A percentile compares a stretch with the other conserved stretches of the same genome.
Evolutionary conservation across 352 stramenopile genomes (phyloP).

Genomic region (Globisporangium orthogonon): DNA sequence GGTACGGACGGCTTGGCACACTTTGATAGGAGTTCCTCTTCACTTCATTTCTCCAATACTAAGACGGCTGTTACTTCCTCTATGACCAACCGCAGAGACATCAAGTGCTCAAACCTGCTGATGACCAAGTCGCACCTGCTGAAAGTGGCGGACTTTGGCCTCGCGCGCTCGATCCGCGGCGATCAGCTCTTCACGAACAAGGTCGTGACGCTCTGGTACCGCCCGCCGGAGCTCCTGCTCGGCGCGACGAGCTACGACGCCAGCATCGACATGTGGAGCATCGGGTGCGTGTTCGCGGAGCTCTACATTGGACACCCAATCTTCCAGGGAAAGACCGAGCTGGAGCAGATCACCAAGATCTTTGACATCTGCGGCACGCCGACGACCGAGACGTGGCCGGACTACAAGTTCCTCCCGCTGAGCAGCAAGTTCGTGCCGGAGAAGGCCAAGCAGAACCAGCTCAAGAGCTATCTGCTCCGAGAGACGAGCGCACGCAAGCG

Average conservation of each 20-base stretch:
- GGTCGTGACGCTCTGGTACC: conserved; percentile 95
- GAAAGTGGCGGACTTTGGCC: conserved; percentile 84
- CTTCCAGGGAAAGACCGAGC: conserved; percentile 84
- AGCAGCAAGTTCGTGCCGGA: conserved; percentile 82
- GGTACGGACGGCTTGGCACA: conserved; percentile 24
- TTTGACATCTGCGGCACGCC: conserved; percentile 85
- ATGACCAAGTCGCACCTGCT: conserved; percentile 74
- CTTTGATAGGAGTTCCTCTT: background rate
- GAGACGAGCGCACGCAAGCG: conserved; percentile 66
- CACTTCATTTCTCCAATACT: no score
- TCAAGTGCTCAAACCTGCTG: conserved; percentile 92
- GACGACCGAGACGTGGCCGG: conserved; percentile 73
- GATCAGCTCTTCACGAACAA: conserved; percentile 93
- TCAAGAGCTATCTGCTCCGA: conserved; percentile 70
- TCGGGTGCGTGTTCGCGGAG: conserved; percentile 87
- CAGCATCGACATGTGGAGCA: conserved; percentile 95
- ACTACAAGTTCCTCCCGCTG: conserved; percentile 81
- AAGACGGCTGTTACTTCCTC: background rate
- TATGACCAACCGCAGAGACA: conserved; percentile 33
- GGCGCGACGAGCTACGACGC: conserved; percentile 91
- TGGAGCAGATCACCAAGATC: conserved; percentile 87
- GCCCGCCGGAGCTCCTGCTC: conserved; percentile 91
- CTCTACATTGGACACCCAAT: conserved; percentile 83
- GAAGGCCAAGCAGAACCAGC: conserved; percentile 53
- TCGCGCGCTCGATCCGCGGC: conserved; percentile 78